phyloP scores from a whole-genome alignment of 768 basidiomycete genomes.

The Xerocomellus chrysenteron region DNA sequence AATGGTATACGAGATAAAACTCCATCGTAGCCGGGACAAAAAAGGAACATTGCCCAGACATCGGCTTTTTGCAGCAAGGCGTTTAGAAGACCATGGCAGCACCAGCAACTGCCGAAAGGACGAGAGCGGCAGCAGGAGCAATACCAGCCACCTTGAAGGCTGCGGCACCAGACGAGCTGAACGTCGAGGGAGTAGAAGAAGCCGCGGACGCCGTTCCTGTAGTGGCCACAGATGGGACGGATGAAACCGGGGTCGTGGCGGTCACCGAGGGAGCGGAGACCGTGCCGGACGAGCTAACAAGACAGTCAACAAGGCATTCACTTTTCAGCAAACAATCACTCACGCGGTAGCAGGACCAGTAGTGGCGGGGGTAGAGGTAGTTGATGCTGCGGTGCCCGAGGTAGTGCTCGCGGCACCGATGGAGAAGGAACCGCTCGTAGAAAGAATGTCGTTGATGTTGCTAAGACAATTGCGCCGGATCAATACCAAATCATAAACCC shows the following conservation, averaged over 20 bases:
- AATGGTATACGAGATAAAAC: conserved; percentile 18
- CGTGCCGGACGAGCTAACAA: not conserved
- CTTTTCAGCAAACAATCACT: not conserved
- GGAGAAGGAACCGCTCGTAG: conserved; percentile 41
- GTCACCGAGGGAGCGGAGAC: conserved; percentile 5
- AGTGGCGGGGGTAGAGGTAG: not conserved
- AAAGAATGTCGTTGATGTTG: conserved; percentile 47
- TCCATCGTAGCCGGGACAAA: not conserved
- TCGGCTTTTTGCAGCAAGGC: conserved; percentile 4
- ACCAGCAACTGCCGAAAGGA: conserved; percentile 50
- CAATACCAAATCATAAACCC: not conserved
- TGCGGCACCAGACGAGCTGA: conserved; percentile 26
- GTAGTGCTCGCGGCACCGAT: conserved; percentile 29
- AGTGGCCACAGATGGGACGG: not conserved
- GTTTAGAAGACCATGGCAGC: conserved; percentile 46
- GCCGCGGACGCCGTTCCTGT: conserved; percentile 10
- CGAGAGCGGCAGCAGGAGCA: conserved; percentile 35
- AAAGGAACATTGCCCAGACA: not conserved
- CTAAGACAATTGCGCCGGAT: conserved; percentile 12
- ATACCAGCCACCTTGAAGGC: conserved; percentile 34
- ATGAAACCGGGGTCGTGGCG: conserved; percentile 9
- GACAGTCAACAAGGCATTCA: not conserved
- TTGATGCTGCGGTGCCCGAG: conserved; percentile 13
- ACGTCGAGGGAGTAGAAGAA: conserved; percentile 21
- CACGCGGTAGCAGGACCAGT: conserved; percentile 12